Percentiles rank a stretch among this genome's conserved stretches.
phyloP scores from a whole-genome alignment of 805 yeast species.

The Metschnikowia bowlesiae region DNA sequence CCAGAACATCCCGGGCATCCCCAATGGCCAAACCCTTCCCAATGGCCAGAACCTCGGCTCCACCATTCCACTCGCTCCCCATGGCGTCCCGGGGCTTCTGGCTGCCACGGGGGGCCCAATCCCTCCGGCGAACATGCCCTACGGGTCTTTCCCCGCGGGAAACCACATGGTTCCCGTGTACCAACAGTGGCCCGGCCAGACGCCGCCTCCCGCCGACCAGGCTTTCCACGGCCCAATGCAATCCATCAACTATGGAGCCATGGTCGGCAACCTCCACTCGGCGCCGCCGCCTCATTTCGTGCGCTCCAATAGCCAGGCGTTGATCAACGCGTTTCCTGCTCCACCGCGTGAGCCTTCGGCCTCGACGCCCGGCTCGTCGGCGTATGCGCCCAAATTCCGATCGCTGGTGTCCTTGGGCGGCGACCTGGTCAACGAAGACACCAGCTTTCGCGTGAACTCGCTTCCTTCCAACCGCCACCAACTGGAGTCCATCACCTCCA shows the following conservation, averaged over 20 bases:
- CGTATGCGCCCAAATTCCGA: neutral
- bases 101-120: neutral
- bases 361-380: neutral
- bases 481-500: neutral
- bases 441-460: neutral
- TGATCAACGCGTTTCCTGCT: neutral
- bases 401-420: neutral
- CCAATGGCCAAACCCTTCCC: neutral
- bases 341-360: neutral
- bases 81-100: neutral
- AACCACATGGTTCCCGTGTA: conserved; percentile 1
- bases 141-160: neutral
- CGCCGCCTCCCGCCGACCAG: neutral
- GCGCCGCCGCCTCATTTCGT: neutral
- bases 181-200: conserved; percentile 2
- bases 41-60: neutral
- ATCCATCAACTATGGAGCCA: neutral
- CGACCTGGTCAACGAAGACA: neutral
- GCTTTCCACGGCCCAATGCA: neutral
- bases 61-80: neutral
- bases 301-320: neutral
- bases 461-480: neutral
- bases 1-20: neutral
- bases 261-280: neutral
- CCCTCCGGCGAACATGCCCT: neutral